Evolutionary conservation across 345 rosid genomes (phyloP), one percentile per base, ranked within the genome.

Genomic region (Lepidium didymum): DNA sequence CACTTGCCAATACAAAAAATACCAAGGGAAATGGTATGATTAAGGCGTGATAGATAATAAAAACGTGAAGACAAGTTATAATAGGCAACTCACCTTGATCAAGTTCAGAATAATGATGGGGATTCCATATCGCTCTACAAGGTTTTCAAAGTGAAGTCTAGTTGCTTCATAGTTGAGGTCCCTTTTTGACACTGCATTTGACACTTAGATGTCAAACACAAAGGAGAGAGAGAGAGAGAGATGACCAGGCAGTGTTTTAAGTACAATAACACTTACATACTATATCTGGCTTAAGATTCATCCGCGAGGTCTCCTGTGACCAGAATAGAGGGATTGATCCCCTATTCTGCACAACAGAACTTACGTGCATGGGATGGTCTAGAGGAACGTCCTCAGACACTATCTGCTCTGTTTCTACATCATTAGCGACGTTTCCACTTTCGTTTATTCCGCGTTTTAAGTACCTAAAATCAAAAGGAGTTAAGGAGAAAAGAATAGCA

Each of bases 361-460:
- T 89, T 78, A 95, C 83, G 82, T 86, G 87, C 79, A 66, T 61
- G 19, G 97, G 93, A 81, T 62, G 64, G 47, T 86, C 91, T 77
- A 78, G 89, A 50, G 88, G 83, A 54, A 86, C 85, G 57, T 83
- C 90, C 80, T 89, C 93, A 55, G 83, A 85, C 54, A 91, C 87
- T 77, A 95, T 86, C 81, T 95, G 99, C 81, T 95, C 99, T 27
- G 96, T 95, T 78, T 95, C 99, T 51, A 95, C 99, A 83, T 95
- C 99, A 72, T 95, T 95, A 58, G 99, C 99, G 14, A 95, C 99
- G 64, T 84, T 86, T 55, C 99, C 99, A 77, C 80, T 80, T 70
- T 95, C 96, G 79, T 91, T 91, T 53, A 95, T 96, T 61, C 99
- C 99, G 62, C 99, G 91, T 83, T 89, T 95, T 79, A 95, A 70